Evolutionary conservation across 495 filamentous ascomycete species (phyloP), one percentile per base, ranked within the genome.

Genomic region (Xylaria palmicola): DNA sequence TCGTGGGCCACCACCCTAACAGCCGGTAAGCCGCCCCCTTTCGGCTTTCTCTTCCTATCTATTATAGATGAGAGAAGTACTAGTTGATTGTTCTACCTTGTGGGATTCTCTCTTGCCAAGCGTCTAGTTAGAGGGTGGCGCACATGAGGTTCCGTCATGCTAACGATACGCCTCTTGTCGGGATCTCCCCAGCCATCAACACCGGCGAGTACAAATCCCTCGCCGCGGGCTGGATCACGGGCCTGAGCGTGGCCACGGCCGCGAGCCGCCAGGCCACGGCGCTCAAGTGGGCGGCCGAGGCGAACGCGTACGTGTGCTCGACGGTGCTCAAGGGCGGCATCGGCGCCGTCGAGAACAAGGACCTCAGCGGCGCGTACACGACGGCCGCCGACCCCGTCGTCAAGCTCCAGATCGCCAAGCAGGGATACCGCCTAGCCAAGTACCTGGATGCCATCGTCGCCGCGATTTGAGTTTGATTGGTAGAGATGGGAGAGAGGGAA

Each of bases 371-470:
- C 6, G 65, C 54, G 17, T 88, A 88, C 68, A 83, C 83, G 63
- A 72, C 79, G 22, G 68, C 72, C 34, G 78, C 82, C 47, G 59
- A 80, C 37, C 81, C 77, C 6, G 78, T 81, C 12, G 72, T 90
- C 40, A 77, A 88, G 71, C 37, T 83, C 45, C 83, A 88, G 73
- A 84, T 90, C 67, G 83, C 85, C 0, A 88, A 88, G 72, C 84
- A 77, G 24, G 86, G 86, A 0, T 85, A 83, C 56, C 74, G 83
- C 6, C 62, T 73, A 5, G 70, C 70, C 2, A 73, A 71, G 62
- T 73, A 62, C 56, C 48, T 73, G 29, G 70, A 73, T 37, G 70
- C 68, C 24, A 69, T 73, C n/a, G 70, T 70, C 13, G 69, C 62
- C 15, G 67, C 49, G 15, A 55, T 66, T 19, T 68, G 47, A 44